Base-by-base conservation (phyloP, 75 land plant species). In the Pinus albicaulis region DNA sequence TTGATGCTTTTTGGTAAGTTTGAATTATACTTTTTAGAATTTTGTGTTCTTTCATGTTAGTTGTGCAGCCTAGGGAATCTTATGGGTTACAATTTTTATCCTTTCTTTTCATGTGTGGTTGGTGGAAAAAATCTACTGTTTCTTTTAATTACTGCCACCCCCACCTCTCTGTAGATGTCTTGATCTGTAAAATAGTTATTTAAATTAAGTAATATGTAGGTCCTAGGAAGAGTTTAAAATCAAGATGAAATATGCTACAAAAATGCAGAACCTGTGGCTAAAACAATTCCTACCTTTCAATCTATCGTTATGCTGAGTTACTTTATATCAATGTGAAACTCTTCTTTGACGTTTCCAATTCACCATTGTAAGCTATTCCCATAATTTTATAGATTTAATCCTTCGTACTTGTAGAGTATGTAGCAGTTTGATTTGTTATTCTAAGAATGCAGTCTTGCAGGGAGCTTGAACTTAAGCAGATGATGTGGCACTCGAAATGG, bases 1-100 rank as follows among this genome's bases (percentile, higher is more conserved):
- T 95, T 71, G 98, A 95, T 85, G 98, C 90, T 34, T 34, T 95
- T 92, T 80, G 86, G 98, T 95, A 88, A 71, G 83, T 63, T 68
- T 69, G 25, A 26, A 22, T 13, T 17, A 14, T 5, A 31, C 19
- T 28, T 1, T 65, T 65, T 65, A 6, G 24, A 65, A 31, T 8
- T 31, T 36, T 41, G 2, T n/a, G 2, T 52, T 19, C 12, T 72
- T 72, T 44, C 24, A n/a, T 44, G 56, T 48, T 17, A 72, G 14
- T 72, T 48, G 53, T 7, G 23, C 15, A 53, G 2, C 7, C 36
- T 52, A 16, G 16, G 13, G 56, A 53, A 41, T 22, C 0, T 48
- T 48, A 1, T 24, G n/a, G 17, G 31, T 41, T 41, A 41, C 28
- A 72, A 48, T 72, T 15, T 22, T 44, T 70, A 1, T 6, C 20